phyloP scores from a whole-genome alignment of 352 stramenopile genomes.

The Phytophthora tubulina region DNA sequence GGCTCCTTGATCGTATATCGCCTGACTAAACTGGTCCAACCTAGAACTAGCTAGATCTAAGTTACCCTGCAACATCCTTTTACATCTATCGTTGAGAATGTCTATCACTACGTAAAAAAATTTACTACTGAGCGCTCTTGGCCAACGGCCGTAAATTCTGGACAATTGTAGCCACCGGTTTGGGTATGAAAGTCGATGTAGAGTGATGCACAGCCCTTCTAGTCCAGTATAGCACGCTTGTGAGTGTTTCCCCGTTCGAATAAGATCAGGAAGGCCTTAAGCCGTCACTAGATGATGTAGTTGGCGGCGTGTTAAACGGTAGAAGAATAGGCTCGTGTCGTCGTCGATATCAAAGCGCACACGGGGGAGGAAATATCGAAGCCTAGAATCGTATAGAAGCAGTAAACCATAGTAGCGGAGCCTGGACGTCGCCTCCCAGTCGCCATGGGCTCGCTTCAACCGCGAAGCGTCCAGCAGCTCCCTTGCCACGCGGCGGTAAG shows the following conservation, averaged over 20 bases:
- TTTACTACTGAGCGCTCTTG: not conserved
- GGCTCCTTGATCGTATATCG: not conserved
- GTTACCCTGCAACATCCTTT: not conserved
- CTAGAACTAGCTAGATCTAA: not conserved
- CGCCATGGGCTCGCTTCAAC: no score
- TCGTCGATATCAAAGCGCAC: no score
- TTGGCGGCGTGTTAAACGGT: no score
- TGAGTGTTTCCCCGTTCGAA: no score
- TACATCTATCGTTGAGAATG: not conserved
- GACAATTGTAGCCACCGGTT: not conserved
- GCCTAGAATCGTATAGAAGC: no score
- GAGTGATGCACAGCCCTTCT: not conserved
- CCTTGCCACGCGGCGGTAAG: not conserved
- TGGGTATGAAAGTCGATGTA: not conserved
- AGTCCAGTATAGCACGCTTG: not conserved
- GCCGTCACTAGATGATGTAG: no score
- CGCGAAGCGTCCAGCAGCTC: not conserved
- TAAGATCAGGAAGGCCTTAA: no score
- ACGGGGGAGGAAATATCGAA: no score
- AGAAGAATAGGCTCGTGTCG: no score
- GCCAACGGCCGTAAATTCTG: not conserved
- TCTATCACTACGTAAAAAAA: conserved; percentile 3
- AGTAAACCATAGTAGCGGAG: no score
- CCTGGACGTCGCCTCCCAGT: no score
- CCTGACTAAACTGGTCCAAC: not conserved